A percentile compares a stretch with the other conserved stretches of the same genome.
These are phyloP conservation scores for Schizophyllum amplum DNA, from an alignment of 1,284 basidiomycete species.

Conservation along the genomic window DNA sequence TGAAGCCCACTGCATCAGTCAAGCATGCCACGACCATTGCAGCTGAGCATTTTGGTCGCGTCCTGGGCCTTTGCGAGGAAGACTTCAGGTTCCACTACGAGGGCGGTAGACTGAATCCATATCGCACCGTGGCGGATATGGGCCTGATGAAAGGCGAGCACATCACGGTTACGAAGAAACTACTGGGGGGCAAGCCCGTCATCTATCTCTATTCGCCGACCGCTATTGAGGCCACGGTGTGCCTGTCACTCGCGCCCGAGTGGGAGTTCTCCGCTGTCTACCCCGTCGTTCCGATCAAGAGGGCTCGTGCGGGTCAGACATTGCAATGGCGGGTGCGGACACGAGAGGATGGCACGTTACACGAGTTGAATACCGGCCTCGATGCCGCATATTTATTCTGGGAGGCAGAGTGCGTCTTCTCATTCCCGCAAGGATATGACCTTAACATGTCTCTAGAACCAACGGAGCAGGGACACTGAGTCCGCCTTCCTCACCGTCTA, in stretches of 20 bases:
- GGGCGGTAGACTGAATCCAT: neutral
- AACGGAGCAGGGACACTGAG: too few species aligned
- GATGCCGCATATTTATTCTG: slow-evolving; percentile 26
- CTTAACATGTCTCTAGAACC: too few species aligned
- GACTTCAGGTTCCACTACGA: too few species aligned
- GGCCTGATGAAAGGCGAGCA: neutral
- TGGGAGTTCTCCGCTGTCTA: slow-evolving; percentile 24
- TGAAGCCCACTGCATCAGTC: too few species aligned
- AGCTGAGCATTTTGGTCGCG: too few species aligned
- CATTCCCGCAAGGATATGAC: too few species aligned
- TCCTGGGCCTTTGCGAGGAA: too few species aligned
- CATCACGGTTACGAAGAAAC: neutral
- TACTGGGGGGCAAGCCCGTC: slow-evolving; percentile 15
- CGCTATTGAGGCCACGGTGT: slow-evolving; percentile 8
- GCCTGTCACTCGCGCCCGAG: slow-evolving; percentile 13
- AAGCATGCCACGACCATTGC: too few species aligned
- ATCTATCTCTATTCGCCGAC: slow-evolving; percentile 17
- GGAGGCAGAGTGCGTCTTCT: slow-evolving; percentile 26
- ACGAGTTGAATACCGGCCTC: slow-evolving; percentile 17
- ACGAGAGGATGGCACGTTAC: slow-evolving; percentile 18
- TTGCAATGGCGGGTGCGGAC: slow-evolving; percentile 22
- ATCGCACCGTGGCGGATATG: neutral
- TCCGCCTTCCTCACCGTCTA: neutral
- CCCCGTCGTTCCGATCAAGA: slow-evolving; percentile 21
- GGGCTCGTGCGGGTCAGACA: neutral